phyloP scores from a whole-genome alignment of 805 yeast species.

The Candida ipomoeae region DNA sequence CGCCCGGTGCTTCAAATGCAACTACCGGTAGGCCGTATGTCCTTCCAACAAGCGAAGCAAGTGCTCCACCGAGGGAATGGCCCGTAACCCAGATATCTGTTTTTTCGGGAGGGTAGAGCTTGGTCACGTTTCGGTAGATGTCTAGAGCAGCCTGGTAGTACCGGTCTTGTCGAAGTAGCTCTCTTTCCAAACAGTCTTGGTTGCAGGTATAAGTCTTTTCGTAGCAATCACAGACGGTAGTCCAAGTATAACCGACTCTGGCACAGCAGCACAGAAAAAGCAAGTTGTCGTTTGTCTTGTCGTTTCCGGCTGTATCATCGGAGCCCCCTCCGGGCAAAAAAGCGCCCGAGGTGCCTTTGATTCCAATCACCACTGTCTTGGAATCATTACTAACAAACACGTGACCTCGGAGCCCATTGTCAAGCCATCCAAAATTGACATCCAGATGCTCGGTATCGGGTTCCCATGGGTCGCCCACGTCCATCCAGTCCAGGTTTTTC shows the following conservation, averaged over 20 bases:
- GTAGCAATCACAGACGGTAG: slow-evolving; percentile 93
- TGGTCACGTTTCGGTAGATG: slow-evolving; percentile 67
- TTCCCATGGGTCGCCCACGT: slow-evolving; percentile 49
- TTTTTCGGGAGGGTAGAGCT: slow-evolving; percentile 55
- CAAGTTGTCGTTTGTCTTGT: slow-evolving; percentile 81
- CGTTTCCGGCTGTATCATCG: slow-evolving; percentile 72
- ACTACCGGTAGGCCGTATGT: slow-evolving; percentile 90
- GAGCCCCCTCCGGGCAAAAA: slow-evolving; percentile 46
- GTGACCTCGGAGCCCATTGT: slow-evolving; percentile 84
- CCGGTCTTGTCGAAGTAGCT: slow-evolving; percentile 66
- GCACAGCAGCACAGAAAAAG: slow-evolving; percentile 96
- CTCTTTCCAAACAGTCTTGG: slow-evolving; percentile 78
- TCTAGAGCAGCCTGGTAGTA: slow-evolving; percentile 79
- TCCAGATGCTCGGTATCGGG: slow-evolving; percentile 55
- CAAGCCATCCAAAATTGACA: slow-evolving; percentile 81
- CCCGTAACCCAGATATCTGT: slow-evolving; percentile 88
- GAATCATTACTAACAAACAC: slow-evolving; percentile 62
- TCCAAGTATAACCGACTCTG: slow-evolving; percentile 85
- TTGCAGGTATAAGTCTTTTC: slow-evolving; percentile 80
- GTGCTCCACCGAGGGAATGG: slow-evolving; percentile 90
- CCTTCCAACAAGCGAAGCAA: slow-evolving; percentile 76
- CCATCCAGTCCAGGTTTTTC: slow-evolving; percentile 76
- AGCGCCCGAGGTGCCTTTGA: slow-evolving; percentile 92
- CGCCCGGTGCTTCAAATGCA: slow-evolving; percentile 92
- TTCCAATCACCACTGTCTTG: slow-evolving; percentile 66